Conservation (phyloP, 371 early-diverging fungal species). For the Mucor piriformis region DNA sequence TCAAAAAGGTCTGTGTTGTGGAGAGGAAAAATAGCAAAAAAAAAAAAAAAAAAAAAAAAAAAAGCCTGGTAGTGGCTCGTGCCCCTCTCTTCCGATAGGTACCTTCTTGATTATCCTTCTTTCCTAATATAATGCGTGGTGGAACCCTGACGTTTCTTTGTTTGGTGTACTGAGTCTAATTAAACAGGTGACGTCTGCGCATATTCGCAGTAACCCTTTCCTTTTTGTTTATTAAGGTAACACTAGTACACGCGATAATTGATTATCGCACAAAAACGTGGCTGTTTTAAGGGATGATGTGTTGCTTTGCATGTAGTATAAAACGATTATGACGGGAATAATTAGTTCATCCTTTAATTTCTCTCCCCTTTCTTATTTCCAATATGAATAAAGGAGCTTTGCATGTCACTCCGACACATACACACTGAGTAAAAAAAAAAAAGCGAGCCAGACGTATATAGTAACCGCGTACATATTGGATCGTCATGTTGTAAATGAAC, state of each 20-base stretch:
- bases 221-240: constrained; percentile 7
- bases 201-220: not conserved
- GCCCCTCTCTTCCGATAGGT: constrained; percentile 33
- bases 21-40: not conserved
- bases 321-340: not conserved
- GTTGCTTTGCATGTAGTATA: too few relatives aligned
- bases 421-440: too few relatives aligned
- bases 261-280: constrained; percentile 25
- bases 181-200: constrained; percentile 14
- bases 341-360: too few relatives aligned
- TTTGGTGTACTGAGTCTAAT: not conserved
- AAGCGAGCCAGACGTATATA: not conserved
- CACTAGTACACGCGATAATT: constrained; percentile 27
- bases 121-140: constrained; percentile 15
- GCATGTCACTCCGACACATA: too few relatives aligned
- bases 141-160: constrained; percentile 3
- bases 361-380: too few relatives aligned
- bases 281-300: constrained; percentile 9
- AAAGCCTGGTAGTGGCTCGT: constrained; percentile 24
- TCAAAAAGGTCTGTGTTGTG: not conserved
- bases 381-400: too few relatives aligned
- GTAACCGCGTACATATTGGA: not conserved
- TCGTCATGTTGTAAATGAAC: too few relatives aligned
- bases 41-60: not conserved
- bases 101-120: constrained; percentile 17